Evolutionary conservation across 345 rosid species (phyloP).

Genomic region (Gossypium anomalum): DNA sequence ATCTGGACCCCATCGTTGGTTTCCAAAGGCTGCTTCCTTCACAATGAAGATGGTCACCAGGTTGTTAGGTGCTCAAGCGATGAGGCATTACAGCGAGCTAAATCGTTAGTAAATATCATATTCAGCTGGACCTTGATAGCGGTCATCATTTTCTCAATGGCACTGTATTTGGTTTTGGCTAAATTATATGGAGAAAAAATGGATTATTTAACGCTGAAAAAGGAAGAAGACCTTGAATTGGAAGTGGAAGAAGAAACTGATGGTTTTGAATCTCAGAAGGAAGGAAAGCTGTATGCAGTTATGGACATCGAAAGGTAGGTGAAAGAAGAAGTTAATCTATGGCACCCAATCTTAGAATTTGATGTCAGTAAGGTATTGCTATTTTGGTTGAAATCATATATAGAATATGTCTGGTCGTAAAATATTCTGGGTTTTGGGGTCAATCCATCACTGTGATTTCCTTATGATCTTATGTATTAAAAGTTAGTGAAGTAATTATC

Average conservation of each 20-base stretch:
- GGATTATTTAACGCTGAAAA: constrained; percentile 44
- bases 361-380: not conserved
- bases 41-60: constrained; percentile 57
- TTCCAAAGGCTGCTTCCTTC: constrained; percentile 62
- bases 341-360: not conserved
- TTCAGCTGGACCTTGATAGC: constrained; percentile 60
- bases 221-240: constrained; percentile 33
- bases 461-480: no score
- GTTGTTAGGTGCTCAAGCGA: constrained; percentile 55
- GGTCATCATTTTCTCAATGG: constrained; percentile 36
- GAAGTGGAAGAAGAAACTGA: not conserved
- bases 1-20: constrained; percentile 67
- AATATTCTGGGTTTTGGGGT: no score
- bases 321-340: not conserved
- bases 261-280: constrained; percentile 43
- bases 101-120: constrained; percentile 62
- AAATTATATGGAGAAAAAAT: constrained; percentile 33
- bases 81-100: constrained; percentile 59
- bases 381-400: constrained; percentile 9
- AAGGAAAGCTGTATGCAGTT: constrained; percentile 30
- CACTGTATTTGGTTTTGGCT: constrained; percentile 38
- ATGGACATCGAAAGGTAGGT: constrained; percentile 39
- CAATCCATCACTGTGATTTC: no score
- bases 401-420: not conserved
- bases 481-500: no score